Conservation (phyloP, 2,329 filamentous ascomycete species). For the Cladophialophora bantiana region DNA sequence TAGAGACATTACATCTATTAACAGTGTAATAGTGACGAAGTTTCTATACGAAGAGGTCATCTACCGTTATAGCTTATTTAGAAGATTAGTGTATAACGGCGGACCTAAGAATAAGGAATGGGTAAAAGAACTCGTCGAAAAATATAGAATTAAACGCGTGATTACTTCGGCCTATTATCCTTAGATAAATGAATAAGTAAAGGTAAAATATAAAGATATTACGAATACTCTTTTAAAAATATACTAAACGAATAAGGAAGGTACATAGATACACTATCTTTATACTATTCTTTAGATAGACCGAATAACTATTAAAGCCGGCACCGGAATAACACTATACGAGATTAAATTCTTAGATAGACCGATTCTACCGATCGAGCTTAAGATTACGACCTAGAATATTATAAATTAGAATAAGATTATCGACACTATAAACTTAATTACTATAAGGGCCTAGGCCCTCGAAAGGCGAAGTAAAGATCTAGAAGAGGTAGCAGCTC, state of each 20-base stretch:
- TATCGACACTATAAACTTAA: neutral
- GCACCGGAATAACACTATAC: neutral
- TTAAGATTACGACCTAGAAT: conserved; percentile 1
- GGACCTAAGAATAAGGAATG: neutral
- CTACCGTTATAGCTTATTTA: neutral
- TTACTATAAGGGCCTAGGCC: neutral
- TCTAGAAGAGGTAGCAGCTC: neutral
- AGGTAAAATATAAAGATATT: neutral
- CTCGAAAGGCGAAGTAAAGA: neutral
- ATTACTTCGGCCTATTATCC: neutral
- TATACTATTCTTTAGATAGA: neutral
- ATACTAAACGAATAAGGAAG: neutral
- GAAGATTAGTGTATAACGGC: neutral
- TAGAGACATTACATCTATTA: too few relatives aligned
- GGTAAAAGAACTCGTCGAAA: neutral
- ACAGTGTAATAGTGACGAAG: too few relatives aligned
- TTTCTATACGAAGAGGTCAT: neutral
- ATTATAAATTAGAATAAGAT: conserved; percentile 7
- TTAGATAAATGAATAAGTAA: neutral
- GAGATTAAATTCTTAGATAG: conserved; percentile 1
- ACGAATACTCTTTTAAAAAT: conserved; percentile 7
- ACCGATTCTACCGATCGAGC: conserved; percentile 5
- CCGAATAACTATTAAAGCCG: conserved; percentile 1
- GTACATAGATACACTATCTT: conserved; percentile 2
- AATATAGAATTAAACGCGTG: neutral